Evolutionary conservation across 352 stramenopile species (phyloP), one percentile per base, ranked within the genome.

Genomic region (Phytophthora capsici): DNA sequence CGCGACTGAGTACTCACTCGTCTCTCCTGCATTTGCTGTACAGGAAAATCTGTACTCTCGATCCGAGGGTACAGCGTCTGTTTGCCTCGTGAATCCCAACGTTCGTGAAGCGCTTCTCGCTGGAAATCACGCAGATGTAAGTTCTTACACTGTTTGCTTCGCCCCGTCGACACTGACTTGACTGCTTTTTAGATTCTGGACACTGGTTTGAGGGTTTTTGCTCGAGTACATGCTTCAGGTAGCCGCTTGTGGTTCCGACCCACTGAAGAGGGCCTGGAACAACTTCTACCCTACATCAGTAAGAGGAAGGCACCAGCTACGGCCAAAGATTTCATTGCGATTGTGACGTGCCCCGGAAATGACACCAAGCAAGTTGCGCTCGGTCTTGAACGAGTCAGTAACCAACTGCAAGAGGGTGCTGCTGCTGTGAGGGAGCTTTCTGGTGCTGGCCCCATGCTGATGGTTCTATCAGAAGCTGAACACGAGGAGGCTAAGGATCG

Each of bases 131-230:
- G 63, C 88, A 54, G 75, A 82, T 43, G 84, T 78, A 47, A 44
- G 59, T 26, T 32, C 7, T 20, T 30, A 40, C 2, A 10, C 4
- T 0, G 1, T 14, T 37, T 36, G 16, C 10, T 45, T 38, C 22
- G 9, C 6, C 20, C 30, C 37, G 8, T 17, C 38, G 19, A 26
- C 34, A 56, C 8, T 41, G 37, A 36, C 30, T 17, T 55, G 41
- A 4, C 37, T 28, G 4, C 46, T 28, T n/a, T 34, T 14, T 38
- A 89, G 69, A 82, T 97, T 28, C 66, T 98, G 17, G 91, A 97
- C 68, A 95, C 89, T 23, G 91, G 91, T 2, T 62, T 97, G n/a
- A 85, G 89, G 14, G 84, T 94, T 32, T 97, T 98, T 66, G 82
- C 90, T 52, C 88, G 88, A 46, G 81, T 88, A 9, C 76, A 80